Conservation (phyloP, 768 basidiomycete species). For the Paxillus ammoniavirescens region DNA sequence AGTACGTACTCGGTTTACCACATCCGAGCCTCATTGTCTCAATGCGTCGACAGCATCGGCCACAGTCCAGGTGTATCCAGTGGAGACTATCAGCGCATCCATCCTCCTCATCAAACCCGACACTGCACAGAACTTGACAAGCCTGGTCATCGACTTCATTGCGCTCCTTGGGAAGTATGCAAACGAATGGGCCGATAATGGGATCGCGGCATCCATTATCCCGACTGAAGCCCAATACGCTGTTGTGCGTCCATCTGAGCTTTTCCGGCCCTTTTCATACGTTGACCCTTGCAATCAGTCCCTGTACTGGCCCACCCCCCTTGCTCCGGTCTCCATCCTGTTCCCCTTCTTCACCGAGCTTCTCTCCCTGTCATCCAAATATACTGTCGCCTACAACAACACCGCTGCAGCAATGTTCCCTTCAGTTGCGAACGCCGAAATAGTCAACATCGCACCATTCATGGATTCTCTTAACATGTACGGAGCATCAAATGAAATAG, state of each 20-base stretch:
- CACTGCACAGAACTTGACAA: constrained; percentile 6
- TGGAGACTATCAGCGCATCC: constrained; percentile 5
- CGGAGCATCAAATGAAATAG: constrained; percentile 6
- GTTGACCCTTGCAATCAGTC: background rate
- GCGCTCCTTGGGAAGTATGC: constrained; percentile 18
- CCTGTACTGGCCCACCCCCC: constrained; percentile 9
- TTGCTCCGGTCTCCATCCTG: constrained; percentile 6
- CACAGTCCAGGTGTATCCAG: constrained; percentile 14
- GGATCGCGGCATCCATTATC: constrained; percentile 6
- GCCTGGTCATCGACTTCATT: constrained; percentile 13
- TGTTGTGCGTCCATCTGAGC: constrained; percentile 4
- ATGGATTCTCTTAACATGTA: constrained; percentile 8
- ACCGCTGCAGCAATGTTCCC: constrained; percentile 12
- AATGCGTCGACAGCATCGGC: constrained; percentile 7
- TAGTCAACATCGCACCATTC: constrained; percentile 4
- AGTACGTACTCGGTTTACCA: constrained; percentile 13
- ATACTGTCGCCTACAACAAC: constrained; percentile 9
- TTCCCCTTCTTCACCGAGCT: constrained; percentile 16
- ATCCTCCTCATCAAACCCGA: constrained; percentile 10
- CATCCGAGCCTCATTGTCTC: background rate
- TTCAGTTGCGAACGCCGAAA: constrained; percentile 9
- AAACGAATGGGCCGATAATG: constrained; percentile 9
- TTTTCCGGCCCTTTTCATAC: background rate
- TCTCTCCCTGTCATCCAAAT: constrained; percentile 7
- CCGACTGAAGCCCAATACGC: background rate